These are phyloP conservation scores for Talaromyces thailandensis DNA, from an alignment of 495 filamentous ascomycete genomes.

Conservation along the genomic window DNA sequence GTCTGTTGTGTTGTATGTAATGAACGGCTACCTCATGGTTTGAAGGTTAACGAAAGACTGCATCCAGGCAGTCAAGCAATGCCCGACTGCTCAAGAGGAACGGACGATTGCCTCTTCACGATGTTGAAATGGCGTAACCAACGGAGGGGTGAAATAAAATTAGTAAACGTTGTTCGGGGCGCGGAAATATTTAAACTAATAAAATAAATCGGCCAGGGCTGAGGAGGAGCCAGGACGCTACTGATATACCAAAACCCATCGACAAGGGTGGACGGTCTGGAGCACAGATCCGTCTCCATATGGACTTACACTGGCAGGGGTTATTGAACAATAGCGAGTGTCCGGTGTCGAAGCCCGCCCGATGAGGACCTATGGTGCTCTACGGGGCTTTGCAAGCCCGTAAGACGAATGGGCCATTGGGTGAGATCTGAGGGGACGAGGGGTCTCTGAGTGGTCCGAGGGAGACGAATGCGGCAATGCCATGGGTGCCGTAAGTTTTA, in stretches of 20 bases:
- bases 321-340: background rate
- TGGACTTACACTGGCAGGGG: background rate
- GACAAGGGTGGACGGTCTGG: background rate
- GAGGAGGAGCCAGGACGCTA: background rate
- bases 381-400: background rate
- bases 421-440: background rate
- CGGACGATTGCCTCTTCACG: background rate
- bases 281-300: background rate
- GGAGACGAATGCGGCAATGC: background rate
- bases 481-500: background rate
- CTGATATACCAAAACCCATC: background rate
- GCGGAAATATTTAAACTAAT: background rate
- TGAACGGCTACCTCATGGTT: slow-evolving; percentile 4
- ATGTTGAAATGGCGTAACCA: background rate
- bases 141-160: background rate
- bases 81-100: background rate
- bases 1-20: background rate
- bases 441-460: background rate
- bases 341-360: background rate
- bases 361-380: background rate
- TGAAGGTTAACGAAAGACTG: slow-evolving; percentile 1
- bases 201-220: background rate
- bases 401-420: background rate
- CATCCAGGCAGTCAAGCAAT: slow-evolving; percentile 2
- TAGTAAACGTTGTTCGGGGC: background rate